Evolutionary conservation across 805 yeast species (phyloP), one percentile per base, ranked within the genome.

Genomic region (Kodamaea nitidulidarum): DNA sequence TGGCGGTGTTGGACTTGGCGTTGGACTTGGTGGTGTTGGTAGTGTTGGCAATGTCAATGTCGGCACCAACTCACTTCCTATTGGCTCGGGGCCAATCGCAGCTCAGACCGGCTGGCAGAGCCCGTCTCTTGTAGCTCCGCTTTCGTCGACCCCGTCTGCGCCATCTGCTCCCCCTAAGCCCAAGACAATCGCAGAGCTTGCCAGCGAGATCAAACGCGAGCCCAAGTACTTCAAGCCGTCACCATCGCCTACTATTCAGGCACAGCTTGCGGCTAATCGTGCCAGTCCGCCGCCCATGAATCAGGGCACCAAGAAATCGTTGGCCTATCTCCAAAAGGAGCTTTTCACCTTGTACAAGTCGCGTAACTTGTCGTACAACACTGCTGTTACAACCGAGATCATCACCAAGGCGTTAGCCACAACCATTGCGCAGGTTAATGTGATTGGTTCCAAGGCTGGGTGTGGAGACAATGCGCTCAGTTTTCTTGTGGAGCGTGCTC

Each of bases 371-470:
- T 78, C 87, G 43, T 77, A 81, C 43, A 87, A 84, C 42, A 85
- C 87, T 28, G 88, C 84, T 17, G 79, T 88, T 5, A 87, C 91
- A 36, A 85, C 96, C 0, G 85, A 80, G 43, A 79, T 88, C 39
- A 69, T 90, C 50, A 90, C 96, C 7, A 88, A 85, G 51, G 96
- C 96, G 1, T 70, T 90, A 49, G 96, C 96, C 2, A 84, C 90
- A 68, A 91, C 96, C 0, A 88, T 90, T 46, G 91, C 95, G 8
- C 93, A 85, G 57, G 91, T 85, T 7, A 83, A 84, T 42, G 90
- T 81, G 49, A 90, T 90, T 6, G 95, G 95, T 0, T 86, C 88
- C 51, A 81, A 80, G 50, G 86, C 84, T 26, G 90, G 93, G 12
- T 81, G 85, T 43, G 78, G 80, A 1, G 86, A 88, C 15, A 84